Percentiles rank a stretch among this genome's conserved stretches.
These are phyloP conservation scores for Rutstroemia sp. DNA, from an alignment of 2,329 filamentous ascomycete genomes.

Conservation along the genomic window DNA sequence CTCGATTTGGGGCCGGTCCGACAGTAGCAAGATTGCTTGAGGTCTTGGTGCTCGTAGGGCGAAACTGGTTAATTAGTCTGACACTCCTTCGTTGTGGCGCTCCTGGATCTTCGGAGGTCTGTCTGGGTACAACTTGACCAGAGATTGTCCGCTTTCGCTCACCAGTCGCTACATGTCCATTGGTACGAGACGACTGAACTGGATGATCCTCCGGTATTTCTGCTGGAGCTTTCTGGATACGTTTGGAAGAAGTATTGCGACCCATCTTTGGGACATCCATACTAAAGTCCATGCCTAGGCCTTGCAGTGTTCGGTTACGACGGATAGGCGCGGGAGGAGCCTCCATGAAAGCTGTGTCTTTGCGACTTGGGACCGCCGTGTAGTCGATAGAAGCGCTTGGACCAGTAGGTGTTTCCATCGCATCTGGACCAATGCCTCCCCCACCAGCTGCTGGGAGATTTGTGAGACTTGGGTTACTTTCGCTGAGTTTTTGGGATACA, in stretches of 20 bases:
- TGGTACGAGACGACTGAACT: slow-evolving; percentile 20
- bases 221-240: slow-evolving; percentile 22
- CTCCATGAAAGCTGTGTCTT: slow-evolving; percentile 31
- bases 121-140: slow-evolving; percentile 58
- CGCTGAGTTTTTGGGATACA: slow-evolving; percentile 29
- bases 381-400: slow-evolving; percentile 36
- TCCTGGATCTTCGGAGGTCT: slow-evolving; percentile 52
- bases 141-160: slow-evolving; percentile 91
- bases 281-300: slow-evolving; percentile 29
- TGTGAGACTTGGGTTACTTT: slow-evolving; percentile 30
- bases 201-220: slow-evolving; percentile 23
- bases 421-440: slow-evolving; percentile 39
- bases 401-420: slow-evolving; percentile 55
- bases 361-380: slow-evolving; percentile 21
- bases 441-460: slow-evolving; percentile 27
- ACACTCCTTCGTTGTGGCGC: slow-evolving; percentile 63
- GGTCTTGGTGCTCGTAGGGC: slow-evolving; percentile 42
- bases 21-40: slow-evolving; percentile 47
- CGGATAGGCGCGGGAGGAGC: slow-evolving; percentile 41
- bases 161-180: slow-evolving; percentile 30
- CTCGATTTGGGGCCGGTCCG: slow-evolving; percentile 56
- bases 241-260: slow-evolving; percentile 27
- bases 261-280: slow-evolving; percentile 31
- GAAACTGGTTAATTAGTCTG: slow-evolving; percentile 62
- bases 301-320: slow-evolving; percentile 27